Evolutionary conservation across 1,284 basidiomycete species (phyloP).

Genomic region (Lignosus rhinocerotis): DNA sequence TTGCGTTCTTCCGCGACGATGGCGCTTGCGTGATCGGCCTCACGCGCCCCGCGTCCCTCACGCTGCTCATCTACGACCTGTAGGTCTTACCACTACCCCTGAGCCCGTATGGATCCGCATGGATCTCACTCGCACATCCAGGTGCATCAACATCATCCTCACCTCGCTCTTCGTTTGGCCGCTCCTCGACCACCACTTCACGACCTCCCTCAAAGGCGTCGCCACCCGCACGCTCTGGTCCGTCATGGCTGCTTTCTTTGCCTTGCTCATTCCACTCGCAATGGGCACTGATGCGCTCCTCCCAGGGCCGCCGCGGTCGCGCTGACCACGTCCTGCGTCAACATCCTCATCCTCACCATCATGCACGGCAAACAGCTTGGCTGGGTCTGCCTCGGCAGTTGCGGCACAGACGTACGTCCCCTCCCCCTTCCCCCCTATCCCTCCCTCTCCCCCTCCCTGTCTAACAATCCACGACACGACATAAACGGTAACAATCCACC

Average conservation of each 20-base stretch:
- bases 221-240: conserved; percentile 44
- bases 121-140: conserved; percentile 14
- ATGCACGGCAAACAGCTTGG: conserved; percentile 51
- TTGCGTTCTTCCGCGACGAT: conserved; percentile 36
- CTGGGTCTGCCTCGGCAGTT: conserved; percentile 56
- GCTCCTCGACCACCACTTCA: conserved; percentile 37
- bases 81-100: conserved; percentile 17
- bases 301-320: conserved; percentile 45
- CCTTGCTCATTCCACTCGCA: too few species aligned
- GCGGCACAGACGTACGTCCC: conserved; percentile 45
- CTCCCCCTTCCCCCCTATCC: too few species aligned
- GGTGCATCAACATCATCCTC: conserved; percentile 43
- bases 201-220: conserved; percentile 36
- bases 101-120: background rate
- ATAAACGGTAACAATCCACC: background rate
- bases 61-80: conserved; percentile 45
- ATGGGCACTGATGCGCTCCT: background rate
- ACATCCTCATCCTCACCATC: conserved; percentile 50
- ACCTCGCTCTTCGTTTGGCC: conserved; percentile 50
- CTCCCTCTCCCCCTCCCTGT: background rate
- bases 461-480: background rate
- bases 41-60: conserved; percentile 38
- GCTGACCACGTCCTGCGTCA: conserved; percentile 43
- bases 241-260: conserved; percentile 6
- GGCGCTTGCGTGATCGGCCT: conserved; percentile 47